Evolutionary conservation across 345 rosid species (phyloP), one percentile per base, ranked within the genome.

Genomic region (Eucalyptus guilfoylei): DNA sequence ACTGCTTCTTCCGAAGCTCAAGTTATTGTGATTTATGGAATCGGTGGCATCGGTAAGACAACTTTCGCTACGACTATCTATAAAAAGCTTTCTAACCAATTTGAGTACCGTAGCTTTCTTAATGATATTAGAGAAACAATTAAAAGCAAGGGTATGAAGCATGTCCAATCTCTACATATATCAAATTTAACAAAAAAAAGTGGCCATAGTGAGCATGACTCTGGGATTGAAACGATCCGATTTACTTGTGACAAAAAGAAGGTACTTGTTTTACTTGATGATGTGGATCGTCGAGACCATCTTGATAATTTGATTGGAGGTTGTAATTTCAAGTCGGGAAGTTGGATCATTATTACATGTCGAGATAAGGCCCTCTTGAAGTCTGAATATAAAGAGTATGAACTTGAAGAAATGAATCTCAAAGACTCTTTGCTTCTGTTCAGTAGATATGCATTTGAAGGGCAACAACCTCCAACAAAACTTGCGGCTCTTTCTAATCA

Each of bases 21-120:
- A 58, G 2, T 5, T 58, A 58, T 58, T 58, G n/a, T 58, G 30
- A 58, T 58, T 58, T 24, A 10, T 24, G 64, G 64, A 12, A 58
- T 58, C 0, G 14, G 64, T 2, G 67, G 67, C 4, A 12, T 60
- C 0, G 67, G 67, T 28, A 60, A 60, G 67, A 60, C 32, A 6
- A 60, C 67, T 60, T 1, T 60, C 2, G 32, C 32, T 4, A 12
- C 8, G 4, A 0, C 2, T 8, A 60, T 60, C 8, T 60, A 60
- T 11, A 5, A 0, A 3, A 1, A 3, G 67, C 32, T 60, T 60
- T 12, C 0, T 60, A 0, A 12, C 32, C 0, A 60, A 26, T 60
- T 60, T 60, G 2, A 12, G 1, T 12, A 0, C 32, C 8, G 8
- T 3, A 60, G 32, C 67, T 28, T 28, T 60, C 32, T 60, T 4